Base-by-base conservation (phyloP, 805 yeast species). In the Cyberlindnera maclurae region DNA sequence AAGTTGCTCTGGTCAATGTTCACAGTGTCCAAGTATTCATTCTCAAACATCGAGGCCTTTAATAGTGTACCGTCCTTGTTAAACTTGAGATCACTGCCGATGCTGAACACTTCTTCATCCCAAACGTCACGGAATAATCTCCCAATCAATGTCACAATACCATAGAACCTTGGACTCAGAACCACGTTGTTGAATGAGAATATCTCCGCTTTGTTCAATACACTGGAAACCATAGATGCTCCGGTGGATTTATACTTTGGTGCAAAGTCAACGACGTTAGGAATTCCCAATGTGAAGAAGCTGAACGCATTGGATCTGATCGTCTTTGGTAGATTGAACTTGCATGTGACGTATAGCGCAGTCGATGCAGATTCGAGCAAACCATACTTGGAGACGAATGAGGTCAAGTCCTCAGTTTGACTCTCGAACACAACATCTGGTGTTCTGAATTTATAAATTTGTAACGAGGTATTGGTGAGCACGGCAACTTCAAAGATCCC, bases 81-180 rank as follows among this genome's bases (percentile, higher is more conserved):
- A 37, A 56, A 63, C 33, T 57, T 58, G 16, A 63, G 57, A 12
- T 54, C 62, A 5, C 55, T 45, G 30, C 52, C 55, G 22, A 65
- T 35, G 18, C 55, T 60, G 49, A 90, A 84, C 3, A 89, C 82
- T 38, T 76, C 79, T 27, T 67, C 67, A 39, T 70, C 70, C 99
- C 99, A 93, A 34, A 78, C 68, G 15, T 79, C 80, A 46, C 94
- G 73, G 45, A 90, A 76, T 13, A 89, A 60, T 49, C 97, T 73
- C 1, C 96, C 73, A 26, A 88, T 67, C 42, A 88, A 73, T 18
- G 87, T 70, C 12, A 90, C 80, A 13, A 86, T 75, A 34, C 96
- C 97, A 57, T 86, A 89, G 52, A 89, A 88, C 49, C 96, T 69
- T 50, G 95, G 95, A 61, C 96, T 85, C 43, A 93, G 70, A 24